Evolutionary conservation across 768 basidiomycete genomes (phyloP).

Genomic region (Auriscalpium microsporum): DNA sequence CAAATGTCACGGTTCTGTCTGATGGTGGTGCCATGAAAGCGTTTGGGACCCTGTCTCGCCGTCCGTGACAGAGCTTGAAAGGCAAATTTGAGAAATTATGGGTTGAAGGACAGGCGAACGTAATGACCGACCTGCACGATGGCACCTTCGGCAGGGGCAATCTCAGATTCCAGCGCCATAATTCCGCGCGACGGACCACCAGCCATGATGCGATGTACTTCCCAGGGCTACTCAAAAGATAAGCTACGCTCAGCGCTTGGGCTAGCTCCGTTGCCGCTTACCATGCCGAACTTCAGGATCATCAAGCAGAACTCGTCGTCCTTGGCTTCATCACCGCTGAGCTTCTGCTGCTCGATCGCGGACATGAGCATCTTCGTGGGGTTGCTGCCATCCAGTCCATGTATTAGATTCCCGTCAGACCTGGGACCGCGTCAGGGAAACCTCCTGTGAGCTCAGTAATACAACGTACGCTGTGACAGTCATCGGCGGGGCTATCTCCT

Average conservation of each 20-base stretch:
- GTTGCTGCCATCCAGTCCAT: conserved; percentile 45
- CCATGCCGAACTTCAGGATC: conserved; percentile 19
- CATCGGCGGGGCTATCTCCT: conserved; percentile 37
- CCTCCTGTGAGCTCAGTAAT: not conserved
- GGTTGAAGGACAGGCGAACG: not conserved
- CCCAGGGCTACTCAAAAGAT: conserved; percentile 26
- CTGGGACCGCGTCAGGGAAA: conserved; percentile 25
- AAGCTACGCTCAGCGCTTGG: not conserved
- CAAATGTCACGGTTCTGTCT: not conserved
- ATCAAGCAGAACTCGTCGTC: conserved; percentile 55
- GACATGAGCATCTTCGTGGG: conserved; percentile 53
- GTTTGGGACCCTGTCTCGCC: not conserved
- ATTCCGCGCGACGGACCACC: conserved; percentile 67
- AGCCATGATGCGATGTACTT: conserved; percentile 52
- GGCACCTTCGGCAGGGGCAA: conserved; percentile 42
- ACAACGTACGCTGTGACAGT: conserved; percentile 43
- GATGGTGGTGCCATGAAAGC: not conserved
- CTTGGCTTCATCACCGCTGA: conserved; percentile 26
- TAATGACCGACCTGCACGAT: conserved; percentile 34
- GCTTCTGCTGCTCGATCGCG: conserved; percentile 35
- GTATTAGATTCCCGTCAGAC: conserved; percentile 66
- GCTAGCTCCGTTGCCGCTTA: conserved; percentile 9
- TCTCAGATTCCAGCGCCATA: conserved; percentile 48
- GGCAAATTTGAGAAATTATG: not conserved
- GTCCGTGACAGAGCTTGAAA: not conserved